phyloP scores from a whole-genome alignment of 78 protist genomes.

The Trichosphaerium sp. region DNA sequence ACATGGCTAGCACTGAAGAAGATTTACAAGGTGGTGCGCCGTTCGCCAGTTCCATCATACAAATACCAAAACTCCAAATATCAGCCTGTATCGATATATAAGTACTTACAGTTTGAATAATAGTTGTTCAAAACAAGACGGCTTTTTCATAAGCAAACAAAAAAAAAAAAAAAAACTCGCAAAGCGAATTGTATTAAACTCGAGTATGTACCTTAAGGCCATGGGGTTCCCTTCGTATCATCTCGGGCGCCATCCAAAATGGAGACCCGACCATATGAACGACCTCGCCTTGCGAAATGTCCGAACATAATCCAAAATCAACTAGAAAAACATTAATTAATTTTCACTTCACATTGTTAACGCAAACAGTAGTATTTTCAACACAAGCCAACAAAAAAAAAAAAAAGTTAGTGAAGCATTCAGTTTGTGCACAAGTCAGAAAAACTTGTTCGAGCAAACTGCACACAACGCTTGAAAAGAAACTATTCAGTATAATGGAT shows the following conservation, averaged over 20 bases:
- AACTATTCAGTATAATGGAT: too few relatives aligned
- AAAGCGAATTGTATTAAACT: neutral
- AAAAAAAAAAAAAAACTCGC: neutral
- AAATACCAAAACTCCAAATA: slow-evolving; percentile 47
- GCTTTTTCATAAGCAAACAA: neutral
- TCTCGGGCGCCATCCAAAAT: slow-evolving; percentile 64
- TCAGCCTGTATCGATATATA: slow-evolving; percentile 18
- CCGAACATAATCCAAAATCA: slow-evolving; percentile 48
- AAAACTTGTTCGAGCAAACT: too few relatives aligned
- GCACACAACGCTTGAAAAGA: too few relatives aligned
- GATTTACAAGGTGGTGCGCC: slow-evolving; percentile 43
- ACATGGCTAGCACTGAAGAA: slow-evolving; percentile 44
- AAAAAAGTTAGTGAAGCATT: too few relatives aligned
- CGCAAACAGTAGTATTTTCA: neutral
- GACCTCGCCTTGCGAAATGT: slow-evolving; percentile 17
- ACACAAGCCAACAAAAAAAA: too few relatives aligned
- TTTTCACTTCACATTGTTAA: too few relatives aligned
- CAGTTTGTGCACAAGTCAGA: too few relatives aligned
- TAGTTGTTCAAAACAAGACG: neutral
- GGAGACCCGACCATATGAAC: slow-evolving; percentile 60
- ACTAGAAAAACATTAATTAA: too few relatives aligned
- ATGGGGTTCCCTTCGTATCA: slow-evolving; percentile 46
- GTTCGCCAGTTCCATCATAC: slow-evolving; percentile 41
- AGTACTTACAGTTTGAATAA: neutral
- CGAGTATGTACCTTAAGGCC: slow-evolving; percentile 7